These are phyloP conservation scores for Didymella pomorum DNA, from an alignment of 2,329 filamentous ascomycete genomes.

Conservation along the genomic window DNA sequence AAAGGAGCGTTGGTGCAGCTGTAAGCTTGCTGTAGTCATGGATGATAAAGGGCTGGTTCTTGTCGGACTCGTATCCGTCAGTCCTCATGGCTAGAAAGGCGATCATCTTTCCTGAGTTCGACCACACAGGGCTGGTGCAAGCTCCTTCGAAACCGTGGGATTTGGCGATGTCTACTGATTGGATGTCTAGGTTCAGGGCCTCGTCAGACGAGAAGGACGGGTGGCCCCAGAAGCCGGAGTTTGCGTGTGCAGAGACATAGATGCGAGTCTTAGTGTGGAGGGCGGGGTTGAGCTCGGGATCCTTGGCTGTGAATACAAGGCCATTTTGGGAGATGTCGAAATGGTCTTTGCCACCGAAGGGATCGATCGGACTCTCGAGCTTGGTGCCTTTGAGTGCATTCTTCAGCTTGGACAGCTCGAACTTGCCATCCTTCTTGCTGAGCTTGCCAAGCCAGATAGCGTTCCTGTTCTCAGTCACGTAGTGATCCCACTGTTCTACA, in stretches of 20 bases:
- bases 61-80: conserved; percentile 82
- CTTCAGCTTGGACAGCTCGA: conserved; percentile 57
- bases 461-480: conserved; percentile 71
- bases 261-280: conserved; percentile 83
- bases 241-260: conserved; percentile 68
- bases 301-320: conserved; percentile 77
- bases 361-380: conserved; percentile 73
- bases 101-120: conserved; percentile 72
- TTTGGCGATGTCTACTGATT: conserved; percentile 61
- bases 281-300: conserved; percentile 73
- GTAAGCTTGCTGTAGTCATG: conserved; percentile 66
- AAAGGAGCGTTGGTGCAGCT: conserved; percentile 56
- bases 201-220: conserved; percentile 20
- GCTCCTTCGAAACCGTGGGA: conserved; percentile 71
- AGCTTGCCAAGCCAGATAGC: conserved; percentile 77
- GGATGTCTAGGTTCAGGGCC: conserved; percentile 48
- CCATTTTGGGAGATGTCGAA: conserved; percentile 76
- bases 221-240: conserved; percentile 63
- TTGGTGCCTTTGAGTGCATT: conserved; percentile 70
- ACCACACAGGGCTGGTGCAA: conserved; percentile 73
- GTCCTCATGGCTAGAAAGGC: conserved; percentile 82
- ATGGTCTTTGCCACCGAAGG: conserved; percentile 81
- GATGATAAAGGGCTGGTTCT: conserved; percentile 71
- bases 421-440: conserved; percentile 37
- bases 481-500: conserved; percentile 72